These are phyloP conservation scores for Alnus rubra DNA, from an alignment of 306 rosid species.

Conservation along the genomic window DNA sequence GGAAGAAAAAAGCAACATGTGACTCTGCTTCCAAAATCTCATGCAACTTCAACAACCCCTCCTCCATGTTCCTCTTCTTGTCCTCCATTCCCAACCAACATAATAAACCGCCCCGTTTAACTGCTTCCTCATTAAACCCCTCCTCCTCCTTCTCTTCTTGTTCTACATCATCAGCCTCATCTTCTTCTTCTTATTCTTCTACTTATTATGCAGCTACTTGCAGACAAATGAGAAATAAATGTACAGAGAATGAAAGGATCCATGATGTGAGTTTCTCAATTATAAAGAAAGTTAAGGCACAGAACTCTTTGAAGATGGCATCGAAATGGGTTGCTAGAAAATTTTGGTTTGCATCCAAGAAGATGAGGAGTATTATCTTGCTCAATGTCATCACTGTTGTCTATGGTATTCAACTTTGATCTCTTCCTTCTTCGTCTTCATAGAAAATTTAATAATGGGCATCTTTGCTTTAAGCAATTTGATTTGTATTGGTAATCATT, in stretches of 20 bases:
- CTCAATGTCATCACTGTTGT: slow-evolving; percentile 62
- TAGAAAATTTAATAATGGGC: neutral
- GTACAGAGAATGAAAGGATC: slow-evolving; percentile 16
- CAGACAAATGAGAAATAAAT: slow-evolving; percentile 6
- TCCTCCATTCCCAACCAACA: slow-evolving; percentile 9
- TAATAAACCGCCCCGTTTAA: neutral
- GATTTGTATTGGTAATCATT: neutral
- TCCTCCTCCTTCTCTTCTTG: neutral
- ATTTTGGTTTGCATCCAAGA: slow-evolving; percentile 55
- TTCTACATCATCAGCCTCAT: neutral
- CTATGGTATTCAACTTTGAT: slow-evolving; percentile 40
- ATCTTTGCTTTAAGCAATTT: neutral
- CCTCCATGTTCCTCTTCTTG: slow-evolving; percentile 18
- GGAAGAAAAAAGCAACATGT: slow-evolving; percentile 6
- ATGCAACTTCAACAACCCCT: slow-evolving; percentile 4
- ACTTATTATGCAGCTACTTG: slow-evolving; percentile 11
- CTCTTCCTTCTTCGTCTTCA: neutral
- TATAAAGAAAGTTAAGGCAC: slow-evolving; percentile 3
- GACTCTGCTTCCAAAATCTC: slow-evolving; percentile 16
- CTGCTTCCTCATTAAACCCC: slow-evolving; percentile 21
- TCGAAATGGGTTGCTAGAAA: slow-evolving; percentile 19
- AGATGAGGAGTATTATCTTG: slow-evolving; percentile 62
- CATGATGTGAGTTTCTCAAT: neutral
- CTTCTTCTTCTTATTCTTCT: slow-evolving; percentile 10
- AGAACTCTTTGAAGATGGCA: slow-evolving; percentile 5